Conservation (phyloP, 1,139 yeast genomes). For the Taiozyma onychis region DNA sequence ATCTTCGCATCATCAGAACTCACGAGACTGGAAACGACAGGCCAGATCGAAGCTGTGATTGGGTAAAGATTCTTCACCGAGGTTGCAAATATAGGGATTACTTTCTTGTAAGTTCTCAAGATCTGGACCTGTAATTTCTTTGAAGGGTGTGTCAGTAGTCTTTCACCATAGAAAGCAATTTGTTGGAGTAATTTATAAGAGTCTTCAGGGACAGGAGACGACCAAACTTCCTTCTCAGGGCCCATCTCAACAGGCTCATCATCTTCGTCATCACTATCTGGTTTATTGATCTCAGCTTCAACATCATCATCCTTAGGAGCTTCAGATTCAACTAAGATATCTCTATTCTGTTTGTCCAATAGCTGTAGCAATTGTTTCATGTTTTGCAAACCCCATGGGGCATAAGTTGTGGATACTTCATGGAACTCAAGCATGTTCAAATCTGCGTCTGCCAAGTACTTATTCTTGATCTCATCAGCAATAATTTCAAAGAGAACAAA, state of each 20-base stretch:
- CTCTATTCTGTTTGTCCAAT: slow-evolving; percentile 35
- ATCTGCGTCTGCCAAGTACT: slow-evolving; percentile 30
- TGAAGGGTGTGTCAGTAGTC: slow-evolving; percentile 67
- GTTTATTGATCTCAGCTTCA: slow-evolving; percentile 9
- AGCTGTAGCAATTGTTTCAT: slow-evolving; percentile 36
- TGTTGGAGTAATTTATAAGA: slow-evolving; percentile 54
- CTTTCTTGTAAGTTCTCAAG: slow-evolving; percentile 41
- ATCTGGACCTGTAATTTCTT: slow-evolving; percentile 49
- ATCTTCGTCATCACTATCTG: slow-evolving; percentile 27
- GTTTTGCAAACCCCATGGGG: slow-evolving; percentile 52
- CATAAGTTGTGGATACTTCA: slow-evolving; percentile 23
- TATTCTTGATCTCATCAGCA: slow-evolving; percentile 43
- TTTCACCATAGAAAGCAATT: slow-evolving; percentile 64
- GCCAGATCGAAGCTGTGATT: slow-evolving; percentile 67
- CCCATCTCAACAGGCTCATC: slow-evolving; percentile 37
- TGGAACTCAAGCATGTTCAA: slow-evolving; percentile 18
- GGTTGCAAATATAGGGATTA: slow-evolving; percentile 60
- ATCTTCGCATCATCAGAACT: slow-evolving; percentile 34
- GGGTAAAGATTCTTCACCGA: slow-evolving; percentile 59
- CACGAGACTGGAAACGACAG: slow-evolving; percentile 38
- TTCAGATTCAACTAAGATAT: slow-evolving; percentile 34
- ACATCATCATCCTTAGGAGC: slow-evolving; percentile 25
- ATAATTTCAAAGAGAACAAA: slow-evolving; percentile 67
- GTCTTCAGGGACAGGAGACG: slow-evolving; percentile 53
- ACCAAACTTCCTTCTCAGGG: slow-evolving; percentile 43